These are phyloP conservation scores for Exophiala phaeomuriformis DNA, from an alignment of 2,329 filamentous ascomycete species.

Conservation along the genomic window DNA sequence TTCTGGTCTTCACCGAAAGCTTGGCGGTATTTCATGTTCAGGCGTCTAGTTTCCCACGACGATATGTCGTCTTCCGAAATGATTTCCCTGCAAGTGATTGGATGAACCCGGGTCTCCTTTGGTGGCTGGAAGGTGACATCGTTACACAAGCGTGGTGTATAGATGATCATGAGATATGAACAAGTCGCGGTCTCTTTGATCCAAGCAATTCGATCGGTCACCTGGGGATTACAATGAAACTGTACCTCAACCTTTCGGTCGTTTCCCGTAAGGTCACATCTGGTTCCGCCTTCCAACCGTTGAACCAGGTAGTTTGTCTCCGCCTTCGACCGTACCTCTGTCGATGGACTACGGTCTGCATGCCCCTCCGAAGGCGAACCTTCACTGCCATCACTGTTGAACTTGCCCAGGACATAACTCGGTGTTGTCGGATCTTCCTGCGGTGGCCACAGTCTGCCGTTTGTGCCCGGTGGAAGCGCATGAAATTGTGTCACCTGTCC, in stretches of 20 bases:
- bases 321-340: conserved; percentile 70
- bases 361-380: conserved; percentile 30
- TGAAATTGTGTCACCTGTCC: conserved; percentile 85
- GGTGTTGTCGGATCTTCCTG: conserved; percentile 67
- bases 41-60: conserved; percentile 35
- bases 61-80: conserved; percentile 50
- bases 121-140: conserved; percentile 82
- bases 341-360: conserved; percentile 32
- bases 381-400: conserved; percentile 31
- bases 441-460: conserved; percentile 61
- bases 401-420: conserved; percentile 69
- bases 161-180: conserved; percentile 85
- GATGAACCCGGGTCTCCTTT: conserved; percentile 65
- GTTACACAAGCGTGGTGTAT: conserved; percentile 79
- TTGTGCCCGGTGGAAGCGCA: conserved; percentile 63
- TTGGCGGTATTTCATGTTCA: conserved; percentile 30
- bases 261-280: conserved; percentile 77
- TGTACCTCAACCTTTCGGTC: conserved; percentile 75
- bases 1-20: conserved; percentile 31
- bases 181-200: conserved; percentile 91
- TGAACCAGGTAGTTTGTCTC: conserved; percentile 83
- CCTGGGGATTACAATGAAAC: conserved; percentile 70
- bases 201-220: conserved; percentile 72
- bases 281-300: conserved; percentile 67
- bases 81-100: conserved; percentile 69